phyloP scores from a whole-genome alignment of 108 stramenopile species.

The Mediolabrus comicus region DNA sequence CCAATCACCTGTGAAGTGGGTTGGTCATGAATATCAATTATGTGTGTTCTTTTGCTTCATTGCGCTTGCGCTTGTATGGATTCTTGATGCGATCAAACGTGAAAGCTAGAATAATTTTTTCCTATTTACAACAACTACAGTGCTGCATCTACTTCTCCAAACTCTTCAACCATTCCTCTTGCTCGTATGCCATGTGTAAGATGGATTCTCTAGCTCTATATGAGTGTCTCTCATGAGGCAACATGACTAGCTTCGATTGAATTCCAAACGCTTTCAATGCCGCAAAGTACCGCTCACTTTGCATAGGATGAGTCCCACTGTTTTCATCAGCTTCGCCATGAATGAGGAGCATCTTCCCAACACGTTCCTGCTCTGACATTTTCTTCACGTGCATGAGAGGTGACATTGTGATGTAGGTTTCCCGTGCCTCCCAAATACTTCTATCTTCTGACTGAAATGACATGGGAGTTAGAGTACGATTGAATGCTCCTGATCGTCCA shows the following conservation, averaged over 20 bases:
- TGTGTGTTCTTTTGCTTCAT: too few species aligned
- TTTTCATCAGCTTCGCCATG: conserved; percentile 57
- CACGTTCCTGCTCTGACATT: conserved; percentile 39
- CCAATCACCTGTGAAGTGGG: too few species aligned
- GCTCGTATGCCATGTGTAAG: conserved; percentile 52
- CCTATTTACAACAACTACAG: too few species aligned
- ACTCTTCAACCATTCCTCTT: conserved; percentile 48
- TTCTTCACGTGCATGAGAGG: conserved; percentile 58
- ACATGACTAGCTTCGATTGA: conserved; percentile 44
- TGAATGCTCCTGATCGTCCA: neutral
- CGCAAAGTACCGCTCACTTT: conserved; percentile 48
- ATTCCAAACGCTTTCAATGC: conserved; percentile 56
- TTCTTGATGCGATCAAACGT: too few species aligned
- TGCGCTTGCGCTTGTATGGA: too few species aligned
- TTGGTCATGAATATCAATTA: too few species aligned
- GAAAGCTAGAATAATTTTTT: too few species aligned
- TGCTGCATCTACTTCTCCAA: conserved; percentile 24
- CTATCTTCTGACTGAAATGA: conserved; percentile 46
- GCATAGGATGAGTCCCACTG: conserved; percentile 46
- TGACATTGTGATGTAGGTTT: conserved; percentile 49
- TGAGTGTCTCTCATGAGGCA: conserved; percentile 48
- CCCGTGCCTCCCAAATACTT: conserved; percentile 50
- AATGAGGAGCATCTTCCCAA: conserved; percentile 45
- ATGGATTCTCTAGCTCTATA: conserved; percentile 50
- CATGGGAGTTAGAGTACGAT: neutral